A percentile compares a stretch with the other conserved stretches of the same genome.
Evolutionary conservation across 495 filamentous ascomycete species (phyloP).

Genomic region (Aspergillus taichungensis): DNA sequence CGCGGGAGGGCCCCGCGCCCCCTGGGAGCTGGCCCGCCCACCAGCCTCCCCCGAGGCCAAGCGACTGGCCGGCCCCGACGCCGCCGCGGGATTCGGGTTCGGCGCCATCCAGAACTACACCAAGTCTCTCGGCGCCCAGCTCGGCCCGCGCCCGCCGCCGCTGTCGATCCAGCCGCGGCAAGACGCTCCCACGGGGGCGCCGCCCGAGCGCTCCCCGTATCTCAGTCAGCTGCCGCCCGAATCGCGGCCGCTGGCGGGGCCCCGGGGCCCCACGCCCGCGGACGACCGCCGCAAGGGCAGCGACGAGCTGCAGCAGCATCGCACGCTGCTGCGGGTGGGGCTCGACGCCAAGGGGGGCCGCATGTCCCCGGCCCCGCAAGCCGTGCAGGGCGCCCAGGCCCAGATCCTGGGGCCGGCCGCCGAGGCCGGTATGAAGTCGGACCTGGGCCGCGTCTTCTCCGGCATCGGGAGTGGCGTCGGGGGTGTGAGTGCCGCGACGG

Average conservation of each 20-base stretch:
- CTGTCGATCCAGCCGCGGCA: conserved; percentile 29
- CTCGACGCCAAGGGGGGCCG: conserved; percentile 41
- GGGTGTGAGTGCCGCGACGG: conserved; percentile 45
- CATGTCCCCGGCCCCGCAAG: conserved; percentile 78
- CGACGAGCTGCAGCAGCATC: conserved; percentile 41
- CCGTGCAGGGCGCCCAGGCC: conserved; percentile 83
- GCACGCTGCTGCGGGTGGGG: conserved; percentile 36
- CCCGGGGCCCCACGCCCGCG: conserved; percentile 14
- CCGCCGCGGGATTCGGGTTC: conserved; percentile 30
- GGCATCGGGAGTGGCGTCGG: conserved; percentile 83
- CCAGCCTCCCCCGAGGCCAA: conserved; percentile 34
- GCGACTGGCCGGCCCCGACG: conserved; percentile 27
- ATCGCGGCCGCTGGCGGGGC: conserved; percentile 16
- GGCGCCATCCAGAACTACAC: conserved; percentile 42
- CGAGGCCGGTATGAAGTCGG: conserved; percentile 81
- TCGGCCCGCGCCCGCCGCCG: conserved; percentile 23
- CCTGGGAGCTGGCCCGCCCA: conserved; percentile 34
- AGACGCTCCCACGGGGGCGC: conserved; percentile 25
- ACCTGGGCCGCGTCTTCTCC: conserved; percentile 85
- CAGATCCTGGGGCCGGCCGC: conserved; percentile 63
- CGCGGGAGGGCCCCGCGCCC: conserved; percentile 16
- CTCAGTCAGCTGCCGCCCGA: conserved; percentile 26
- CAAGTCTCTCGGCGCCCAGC: conserved; percentile 37
- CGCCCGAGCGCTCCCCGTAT: conserved; percentile 28
- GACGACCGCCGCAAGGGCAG: conserved; percentile 48